Evolutionary conservation across 2,329 filamentous ascomycete species (phyloP).

Genomic region (Scedosporium dehoogii): DNA sequence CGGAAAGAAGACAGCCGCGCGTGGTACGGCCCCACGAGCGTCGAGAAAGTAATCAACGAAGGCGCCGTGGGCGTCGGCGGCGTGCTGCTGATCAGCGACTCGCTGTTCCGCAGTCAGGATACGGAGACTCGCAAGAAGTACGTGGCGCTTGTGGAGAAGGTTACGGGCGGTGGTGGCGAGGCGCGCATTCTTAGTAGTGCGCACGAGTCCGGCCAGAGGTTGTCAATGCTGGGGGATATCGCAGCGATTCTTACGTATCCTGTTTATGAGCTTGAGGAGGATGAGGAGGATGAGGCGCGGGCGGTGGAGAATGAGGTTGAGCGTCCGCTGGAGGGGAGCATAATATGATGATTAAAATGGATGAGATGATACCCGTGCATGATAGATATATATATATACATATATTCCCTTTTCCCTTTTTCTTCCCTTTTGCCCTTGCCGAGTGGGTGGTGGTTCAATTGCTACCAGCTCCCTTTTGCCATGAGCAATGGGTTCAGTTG

Average conservation of each 20-base stretch:
- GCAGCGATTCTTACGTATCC: slow-evolving; percentile 89
- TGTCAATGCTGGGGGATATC: slow-evolving; percentile 77
- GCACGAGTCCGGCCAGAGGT: slow-evolving; percentile 81
- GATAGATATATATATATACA: background rate
- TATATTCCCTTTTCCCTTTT: background rate
- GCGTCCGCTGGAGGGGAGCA: slow-evolving; percentile 9
- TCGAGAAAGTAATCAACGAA: slow-evolving; percentile 72
- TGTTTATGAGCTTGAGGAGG: slow-evolving; percentile 69
- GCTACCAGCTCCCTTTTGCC: no score
- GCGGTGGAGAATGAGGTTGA: slow-evolving; percentile 10
- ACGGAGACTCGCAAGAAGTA: slow-evolving; percentile 68
- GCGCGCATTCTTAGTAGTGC: slow-evolving; percentile 75
- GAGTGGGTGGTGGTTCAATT: no score
- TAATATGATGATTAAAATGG: background rate
- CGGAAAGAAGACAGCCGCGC: slow-evolving; percentile 78
- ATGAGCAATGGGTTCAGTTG: no score
- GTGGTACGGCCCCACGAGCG: slow-evolving; percentile 80
- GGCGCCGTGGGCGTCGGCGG: slow-evolving; percentile 83
- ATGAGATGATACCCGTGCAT: background rate
- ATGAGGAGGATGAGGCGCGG: slow-evolving; percentile 36
- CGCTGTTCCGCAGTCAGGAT: slow-evolving; percentile 75
- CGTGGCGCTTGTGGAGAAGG: slow-evolving; percentile 77
- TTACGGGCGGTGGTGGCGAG: slow-evolving; percentile 79
- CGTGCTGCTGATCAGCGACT: slow-evolving; percentile 76
- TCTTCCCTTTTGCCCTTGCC: background rate